Percentiles rank a stretch among this genome's conserved stretches.
These are phyloP conservation scores for Crithidia bombi DNA, from an alignment of 208 protist species.

Conservation along the genomic window DNA sequence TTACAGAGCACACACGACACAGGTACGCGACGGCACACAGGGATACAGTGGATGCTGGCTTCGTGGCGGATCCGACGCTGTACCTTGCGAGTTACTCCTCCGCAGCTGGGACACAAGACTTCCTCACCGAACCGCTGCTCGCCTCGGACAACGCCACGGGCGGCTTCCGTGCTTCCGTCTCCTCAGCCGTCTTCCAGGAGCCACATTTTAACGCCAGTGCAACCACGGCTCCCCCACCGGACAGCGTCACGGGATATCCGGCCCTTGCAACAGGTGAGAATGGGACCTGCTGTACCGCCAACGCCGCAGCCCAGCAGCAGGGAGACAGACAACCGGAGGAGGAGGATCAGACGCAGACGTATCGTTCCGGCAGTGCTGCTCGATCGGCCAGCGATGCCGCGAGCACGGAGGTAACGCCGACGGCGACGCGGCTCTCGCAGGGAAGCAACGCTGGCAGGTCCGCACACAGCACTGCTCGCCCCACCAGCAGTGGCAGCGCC, in stretches of 20 bases:
- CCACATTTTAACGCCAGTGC: conserved; percentile 6
- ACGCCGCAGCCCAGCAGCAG: background rate
- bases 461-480: no score
- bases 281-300: background rate
- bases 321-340: background rate
- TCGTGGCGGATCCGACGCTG: conserved; percentile 32
- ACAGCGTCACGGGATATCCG: background rate
- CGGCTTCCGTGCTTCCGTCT: background rate
- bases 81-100: background rate
- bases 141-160: background rate
- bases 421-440: conserved; percentile 1
- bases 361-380: background rate
- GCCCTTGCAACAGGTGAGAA: background rate
- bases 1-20: background rate
- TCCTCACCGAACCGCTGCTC: conserved; percentile 1
- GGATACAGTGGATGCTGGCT: conserved; percentile 16
- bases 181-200: conserved; percentile 1
- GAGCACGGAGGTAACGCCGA: background rate
- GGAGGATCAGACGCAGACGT: background rate
- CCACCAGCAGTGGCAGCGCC: no score
- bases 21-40: background rate
- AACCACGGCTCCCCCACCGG: background rate
- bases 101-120: background rate
- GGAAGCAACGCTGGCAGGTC: conserved; percentile 1
- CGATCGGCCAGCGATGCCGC: background rate